Base-by-base conservation (phyloP, 2,329 filamentous ascomycete species). In the Metarhizium robertsii region DNA sequence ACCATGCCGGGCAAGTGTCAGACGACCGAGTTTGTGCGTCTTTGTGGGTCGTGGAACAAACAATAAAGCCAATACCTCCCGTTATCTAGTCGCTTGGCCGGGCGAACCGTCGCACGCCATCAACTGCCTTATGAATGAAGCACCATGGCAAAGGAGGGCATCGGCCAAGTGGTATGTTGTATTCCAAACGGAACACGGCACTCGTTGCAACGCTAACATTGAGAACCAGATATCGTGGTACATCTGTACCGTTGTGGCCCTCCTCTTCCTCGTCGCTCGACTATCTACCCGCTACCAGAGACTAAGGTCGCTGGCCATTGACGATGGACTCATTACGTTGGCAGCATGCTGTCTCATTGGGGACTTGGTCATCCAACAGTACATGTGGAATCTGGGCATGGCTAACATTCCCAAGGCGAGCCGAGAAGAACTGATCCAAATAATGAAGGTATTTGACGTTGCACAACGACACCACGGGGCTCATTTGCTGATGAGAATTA, bases 351-450 rank as follows among this genome's bases (percentile, higher is more conserved):
- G 38, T 40, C 38, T 40, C 5, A 40, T 40, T 16, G 38, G 38
- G 14, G 38, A 40, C 38, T 6, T 40, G 38, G 5, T 40, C 38
- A 40, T 40, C 38, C 38, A 40, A 16, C 38, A 40, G 38, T 40
- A 40, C 38, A 40, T 40, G 38, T 40, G 38, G 38, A 40, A 40
- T 40, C 38, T n/a, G 49, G 64, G 64, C 16, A 65, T 66, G 64
- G 62, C 64, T 2, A 59, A 62, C 2, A 63, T 66, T 6, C 20
- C 50, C 1, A 61, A 52, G 2, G 64, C 63, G 3, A 58, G 55
- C 5, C 59, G 52, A 1, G 60, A 64, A 10, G 18, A 65, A 0
- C 64, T 66, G 43, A 59, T 64, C 36, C 51, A 60, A 11, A 65
- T 66, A 29, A 66, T 66, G 64, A 62, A 40, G 38, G 38, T 40